Evolutionary conservation across 345 rosid genomes (phyloP), one percentile per base, ranked within the genome.

Genomic region (Euphorbia peplus): DNA sequence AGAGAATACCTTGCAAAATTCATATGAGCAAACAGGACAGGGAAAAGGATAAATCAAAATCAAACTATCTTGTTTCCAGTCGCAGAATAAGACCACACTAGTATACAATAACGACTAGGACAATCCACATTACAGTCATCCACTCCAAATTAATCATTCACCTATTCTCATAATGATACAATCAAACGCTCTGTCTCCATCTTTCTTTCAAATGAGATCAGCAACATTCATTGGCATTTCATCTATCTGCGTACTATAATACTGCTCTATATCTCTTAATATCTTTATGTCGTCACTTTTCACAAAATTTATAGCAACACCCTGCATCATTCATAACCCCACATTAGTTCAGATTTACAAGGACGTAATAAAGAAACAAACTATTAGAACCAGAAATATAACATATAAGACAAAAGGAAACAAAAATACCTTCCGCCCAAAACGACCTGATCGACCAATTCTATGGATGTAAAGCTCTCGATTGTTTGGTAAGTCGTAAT

Each of bases 381-480:
- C n/a, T n/a, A n/a, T 6, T 24, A 58, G 50, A 56, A 21, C 26
- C 24, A 26, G 37, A 48, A 48, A 8, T 2, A 48, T 48, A 71
- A 35, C n/a, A 15, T 14, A 55, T 0, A 41, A 54, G 10, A 2
- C 0, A 29, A 46, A 5, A 59, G 0, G 3, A 35, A 26, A 37
- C 3, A 6, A 12, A 47, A 47, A 53, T 83, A 91, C 99, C 99
- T 95, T 95, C 63, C 99, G 91, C 70, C 98, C 99, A 26, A 92
- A 95, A 66, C 98, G 98, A 55, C 99, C 98, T 15, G 98, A 91
- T 16, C 99, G 97, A 61, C 99, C 99, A 71, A 91, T 95, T 53
- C 98, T 84, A 59, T 95, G 99, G 69, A 95, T 91, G 83, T 95
- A 95, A 58, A 92, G 97, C 76, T 95, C 99, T 81, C 97, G 96